Evolutionary conservation across 768 basidiomycete species (phyloP).

Genomic region (Piloderma croceum): DNA sequence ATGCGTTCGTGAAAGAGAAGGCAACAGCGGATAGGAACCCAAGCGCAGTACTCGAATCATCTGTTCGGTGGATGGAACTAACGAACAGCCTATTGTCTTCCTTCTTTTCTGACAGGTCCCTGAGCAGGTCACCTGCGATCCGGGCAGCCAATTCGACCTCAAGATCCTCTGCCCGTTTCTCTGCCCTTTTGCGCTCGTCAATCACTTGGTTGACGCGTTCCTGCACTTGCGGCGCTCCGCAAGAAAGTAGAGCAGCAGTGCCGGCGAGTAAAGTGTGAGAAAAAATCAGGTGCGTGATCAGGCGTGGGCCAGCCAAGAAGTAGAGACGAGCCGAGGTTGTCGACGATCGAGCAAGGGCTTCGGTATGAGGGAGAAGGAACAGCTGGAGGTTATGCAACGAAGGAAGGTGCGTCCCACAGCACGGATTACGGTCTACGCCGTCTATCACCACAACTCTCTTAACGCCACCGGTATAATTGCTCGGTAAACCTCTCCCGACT

Average conservation of each 20-base stretch:
- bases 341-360: conserved; percentile 54
- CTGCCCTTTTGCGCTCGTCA: conserved; percentile 59
- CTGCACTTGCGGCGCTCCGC: conserved; percentile 60
- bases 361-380: conserved; percentile 66
- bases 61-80: conserved; percentile 52
- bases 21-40: conserved; percentile 56
- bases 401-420: conserved; percentile 82
- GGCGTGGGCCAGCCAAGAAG: conserved; percentile 78
- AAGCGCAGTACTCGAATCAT: conserved; percentile 55
- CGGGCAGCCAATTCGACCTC: conserved; percentile 56
- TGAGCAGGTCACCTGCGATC: conserved; percentile 38
- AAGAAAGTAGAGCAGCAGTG: conserved; percentile 59
- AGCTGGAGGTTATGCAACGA: conserved; percentile 68
- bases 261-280: conserved; percentile 51
- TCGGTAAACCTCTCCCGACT: conserved; percentile 52
- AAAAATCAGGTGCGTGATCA: conserved; percentile 55
- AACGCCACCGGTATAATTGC: conserved; percentile 71
- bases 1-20: conserved; percentile 34
- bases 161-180: conserved; percentile 64
- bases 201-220: conserved; percentile 63
- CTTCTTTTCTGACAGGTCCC: conserved; percentile 28
- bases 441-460: conserved; percentile 81
- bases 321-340: conserved; percentile 67
- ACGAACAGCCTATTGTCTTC: conserved; percentile 30
- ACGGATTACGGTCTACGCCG: conserved; percentile 77